phyloP scores from a whole-genome alignment of 352 stramenopile species.

The Globisporangium okanoganense region DNA sequence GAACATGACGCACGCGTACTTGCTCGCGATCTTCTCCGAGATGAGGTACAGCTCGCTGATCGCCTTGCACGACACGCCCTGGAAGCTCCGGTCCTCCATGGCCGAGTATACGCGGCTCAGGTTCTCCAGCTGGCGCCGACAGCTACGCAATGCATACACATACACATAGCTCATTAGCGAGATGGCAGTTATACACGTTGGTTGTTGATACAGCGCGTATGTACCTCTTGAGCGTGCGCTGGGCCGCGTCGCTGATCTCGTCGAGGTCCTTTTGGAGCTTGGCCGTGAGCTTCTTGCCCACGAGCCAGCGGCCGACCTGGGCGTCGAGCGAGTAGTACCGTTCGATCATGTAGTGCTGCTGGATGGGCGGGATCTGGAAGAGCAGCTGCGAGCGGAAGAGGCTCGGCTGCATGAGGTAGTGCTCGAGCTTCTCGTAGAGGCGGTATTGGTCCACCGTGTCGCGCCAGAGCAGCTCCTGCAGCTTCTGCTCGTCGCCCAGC shows the following conservation, averaged over 20 bases:
- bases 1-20: constrained; percentile 82
- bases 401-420: constrained; percentile 75
- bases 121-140: constrained; percentile 75
- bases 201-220: no score
- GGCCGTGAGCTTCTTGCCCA: constrained; percentile 80
- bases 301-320: constrained; percentile 62
- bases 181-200: no score
- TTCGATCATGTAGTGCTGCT: constrained; percentile 82
- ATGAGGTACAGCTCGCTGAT: constrained; percentile 65
- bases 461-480: constrained; percentile 70
- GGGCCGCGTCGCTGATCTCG: constrained; percentile 68
- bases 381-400: constrained; percentile 78
- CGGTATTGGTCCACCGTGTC: constrained; percentile 84
- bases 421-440: constrained; percentile 80
- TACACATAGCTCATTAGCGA: not conserved
- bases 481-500: constrained; percentile 43
- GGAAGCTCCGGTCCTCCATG: constrained; percentile 80
- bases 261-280: constrained; percentile 84
- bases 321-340: constrained; percentile 77
- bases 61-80: constrained; percentile 36
- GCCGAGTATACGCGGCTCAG: constrained; percentile 66
- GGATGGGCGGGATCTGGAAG: constrained; percentile 72
- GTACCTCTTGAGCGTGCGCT: constrained; percentile 59
- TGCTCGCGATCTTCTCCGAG: constrained; percentile 66
- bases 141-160: constrained; percentile 24